These are phyloP conservation scores for Agapanthus africanus DNA, from an alignment of 106 monocot species.

Conservation along the genomic window DNA sequence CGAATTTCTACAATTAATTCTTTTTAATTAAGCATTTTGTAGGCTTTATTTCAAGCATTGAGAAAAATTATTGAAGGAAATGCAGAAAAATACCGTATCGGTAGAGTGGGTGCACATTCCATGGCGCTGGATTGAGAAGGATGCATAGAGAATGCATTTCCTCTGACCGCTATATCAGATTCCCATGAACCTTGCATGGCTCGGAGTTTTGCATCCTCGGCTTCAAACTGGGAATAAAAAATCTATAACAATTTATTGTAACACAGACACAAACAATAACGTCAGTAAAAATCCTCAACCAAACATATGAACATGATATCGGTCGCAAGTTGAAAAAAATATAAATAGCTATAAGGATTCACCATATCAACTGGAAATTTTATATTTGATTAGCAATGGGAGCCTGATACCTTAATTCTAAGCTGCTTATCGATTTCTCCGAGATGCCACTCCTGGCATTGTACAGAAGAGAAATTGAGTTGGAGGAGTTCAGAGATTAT, in stretches of 20 bases:
- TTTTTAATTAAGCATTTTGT: too few relatives aligned
- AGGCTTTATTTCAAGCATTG: too few relatives aligned
- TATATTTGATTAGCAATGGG: not conserved
- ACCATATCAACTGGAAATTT: not conserved
- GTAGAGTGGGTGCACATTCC: slow-evolving; percentile 52
- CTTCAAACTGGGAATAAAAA: slow-evolving; percentile 29
- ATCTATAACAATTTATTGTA: too few relatives aligned
- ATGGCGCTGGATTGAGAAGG: slow-evolving; percentile 28
- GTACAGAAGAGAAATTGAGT: not conserved
- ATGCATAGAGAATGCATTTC: slow-evolving; percentile 21
- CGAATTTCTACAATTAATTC: too few relatives aligned
- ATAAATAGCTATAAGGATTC: not conserved
- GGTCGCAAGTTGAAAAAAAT: not conserved
- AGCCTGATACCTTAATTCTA: slow-evolving; percentile 18
- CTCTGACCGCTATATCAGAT: slow-evolving; percentile 1
- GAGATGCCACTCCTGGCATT: slow-evolving; percentile 30
- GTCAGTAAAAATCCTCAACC: not conserved
- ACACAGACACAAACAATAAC: too few relatives aligned
- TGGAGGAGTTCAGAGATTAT: not conserved
- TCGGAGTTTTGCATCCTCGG: slow-evolving; percentile 26
- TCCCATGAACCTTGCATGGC: slow-evolving; percentile 36
- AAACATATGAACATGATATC: not conserved
- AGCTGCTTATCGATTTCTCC: slow-evolving; percentile 35
- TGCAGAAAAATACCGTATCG: slow-evolving; percentile 38
- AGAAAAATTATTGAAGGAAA: not conserved